Base-by-base conservation (phyloP, 176 grass and related monocot genomes). In the Elaeis guineensis region DNA sequence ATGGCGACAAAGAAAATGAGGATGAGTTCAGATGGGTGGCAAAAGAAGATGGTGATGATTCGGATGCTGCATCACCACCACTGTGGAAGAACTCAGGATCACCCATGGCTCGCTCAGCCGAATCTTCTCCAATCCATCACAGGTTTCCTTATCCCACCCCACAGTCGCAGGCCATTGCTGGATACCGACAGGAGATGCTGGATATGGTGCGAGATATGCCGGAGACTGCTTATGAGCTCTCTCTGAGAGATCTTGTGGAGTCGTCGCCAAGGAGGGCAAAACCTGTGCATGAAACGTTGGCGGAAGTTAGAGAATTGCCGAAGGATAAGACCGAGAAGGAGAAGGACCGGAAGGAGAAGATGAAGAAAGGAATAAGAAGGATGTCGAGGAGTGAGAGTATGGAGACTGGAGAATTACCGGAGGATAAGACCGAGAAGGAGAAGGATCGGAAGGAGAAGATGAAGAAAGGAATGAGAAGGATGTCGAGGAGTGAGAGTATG, bases 161-260 rank as follows among this genome's bases (percentile, higher is more conserved):
- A 19, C 54, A 78, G 26, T 63, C 70, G 29, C 73, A 81, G 72
- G 78, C 71, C 22, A 91, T 97, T 61, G 84, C 75, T 1, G 69
- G 73, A 17, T 90, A 88, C 72, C 79, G 84, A 49, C 82, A 86
- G 66, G 81, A 92, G 79, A 89, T 89, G 87, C 60, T 88, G 28
- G 84, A 97, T 30, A 78, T 89, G 62, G 87, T 89, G 17, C 84
- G 77, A 19, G 81, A 68, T 16, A 65, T 97, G 61, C 87, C 93
- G 0, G 87, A 91, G 73, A 56, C 62, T 17, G 73, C 69, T 0
- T 91, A 87, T 57, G 92, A 97, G 80, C 83, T 97, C 60, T 82
- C 92, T 5, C 80, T 97, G 58, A 86, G 83, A 49, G 92, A 97
- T 80, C 82, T 97, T 58, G 92, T 97, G 49, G 87, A 90, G 69